phyloP scores from a whole-genome alignment of 768 basidiomycete species.

The Neoboletus magnificus region DNA sequence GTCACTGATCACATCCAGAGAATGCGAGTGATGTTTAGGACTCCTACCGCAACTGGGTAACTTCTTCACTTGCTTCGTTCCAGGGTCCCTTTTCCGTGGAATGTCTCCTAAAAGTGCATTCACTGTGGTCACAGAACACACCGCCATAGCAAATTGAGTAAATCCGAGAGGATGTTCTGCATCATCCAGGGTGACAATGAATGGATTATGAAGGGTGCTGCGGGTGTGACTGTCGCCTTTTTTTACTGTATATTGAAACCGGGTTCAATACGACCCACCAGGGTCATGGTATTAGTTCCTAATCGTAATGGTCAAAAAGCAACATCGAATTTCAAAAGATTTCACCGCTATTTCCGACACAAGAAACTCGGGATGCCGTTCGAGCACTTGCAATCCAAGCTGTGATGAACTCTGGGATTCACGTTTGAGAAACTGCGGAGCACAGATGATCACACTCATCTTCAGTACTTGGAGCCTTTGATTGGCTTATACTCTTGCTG shows the following conservation, averaged over 20 bases:
- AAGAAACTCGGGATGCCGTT: neutral
- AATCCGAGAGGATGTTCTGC: neutral
- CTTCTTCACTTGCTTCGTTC: neutral
- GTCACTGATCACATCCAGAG: neutral
- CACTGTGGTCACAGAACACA: neutral
- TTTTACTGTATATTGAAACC: conserved; percentile 2
- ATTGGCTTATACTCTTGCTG: neutral
- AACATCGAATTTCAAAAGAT: neutral
- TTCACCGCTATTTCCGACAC: neutral
- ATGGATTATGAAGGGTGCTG: neutral
- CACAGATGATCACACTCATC: neutral
- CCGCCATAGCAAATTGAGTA: neutral
- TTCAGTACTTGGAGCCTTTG: neutral
- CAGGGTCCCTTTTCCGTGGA: neutral
- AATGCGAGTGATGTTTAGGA: neutral
- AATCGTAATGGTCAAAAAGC: neutral
- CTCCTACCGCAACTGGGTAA: neutral
- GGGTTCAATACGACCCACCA: neutral
- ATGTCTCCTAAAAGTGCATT: neutral
- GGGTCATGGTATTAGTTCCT: neutral
- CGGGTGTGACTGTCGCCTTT: neutral
- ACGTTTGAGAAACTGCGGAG: neutral
- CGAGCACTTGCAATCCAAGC: neutral
- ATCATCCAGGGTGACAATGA: neutral
- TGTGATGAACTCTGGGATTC: neutral